phyloP scores from a whole-genome alignment of 2,329 filamentous ascomycete genomes.

The Arthrobotrys musiformis region DNA sequence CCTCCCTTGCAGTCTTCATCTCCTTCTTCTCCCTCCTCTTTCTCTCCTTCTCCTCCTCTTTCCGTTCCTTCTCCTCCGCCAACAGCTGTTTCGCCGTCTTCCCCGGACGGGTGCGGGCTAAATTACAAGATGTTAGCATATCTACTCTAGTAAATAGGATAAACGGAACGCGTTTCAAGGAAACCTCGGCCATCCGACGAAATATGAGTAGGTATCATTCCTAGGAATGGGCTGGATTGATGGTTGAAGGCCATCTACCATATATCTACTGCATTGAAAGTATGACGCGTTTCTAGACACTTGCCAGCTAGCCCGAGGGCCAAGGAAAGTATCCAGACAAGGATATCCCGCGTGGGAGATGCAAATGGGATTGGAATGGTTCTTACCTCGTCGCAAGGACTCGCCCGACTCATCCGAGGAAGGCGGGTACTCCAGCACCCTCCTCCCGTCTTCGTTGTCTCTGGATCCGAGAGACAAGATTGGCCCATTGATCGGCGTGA shows the following conservation, averaged over 20 bases:
- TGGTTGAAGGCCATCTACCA: background rate
- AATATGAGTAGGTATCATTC: background rate
- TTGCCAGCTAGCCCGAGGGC: background rate
- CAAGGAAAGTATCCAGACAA: background rate
- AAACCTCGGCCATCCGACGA: background rate
- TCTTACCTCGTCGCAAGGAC: conserved; percentile 28
- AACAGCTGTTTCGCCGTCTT: background rate
- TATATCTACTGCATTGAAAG: background rate
- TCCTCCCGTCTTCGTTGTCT: conserved; percentile 8
- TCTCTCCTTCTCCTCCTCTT: background rate
- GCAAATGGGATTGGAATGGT: background rate
- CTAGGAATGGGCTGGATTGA: background rate
- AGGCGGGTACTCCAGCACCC: conserved; percentile 9
- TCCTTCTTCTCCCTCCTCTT: conserved; percentile 19
- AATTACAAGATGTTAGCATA: background rate
- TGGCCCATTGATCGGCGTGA: conserved; percentile 40
- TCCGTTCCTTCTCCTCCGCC: background rate
- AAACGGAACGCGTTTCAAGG: background rate
- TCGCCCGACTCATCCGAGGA: conserved; percentile 25
- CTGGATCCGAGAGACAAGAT: conserved; percentile 29
- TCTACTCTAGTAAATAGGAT: background rate
- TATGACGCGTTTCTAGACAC: background rate
- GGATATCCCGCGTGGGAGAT: background rate
- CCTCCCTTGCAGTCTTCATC: conserved; percentile 9
- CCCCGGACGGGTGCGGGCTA: conserved; percentile 13